Percentiles rank a stretch among this genome's conserved stretches.
Evolutionary conservation across 2,329 filamentous ascomycete genomes (phyloP).

Genomic region (Fusarium nematophilum): DNA sequence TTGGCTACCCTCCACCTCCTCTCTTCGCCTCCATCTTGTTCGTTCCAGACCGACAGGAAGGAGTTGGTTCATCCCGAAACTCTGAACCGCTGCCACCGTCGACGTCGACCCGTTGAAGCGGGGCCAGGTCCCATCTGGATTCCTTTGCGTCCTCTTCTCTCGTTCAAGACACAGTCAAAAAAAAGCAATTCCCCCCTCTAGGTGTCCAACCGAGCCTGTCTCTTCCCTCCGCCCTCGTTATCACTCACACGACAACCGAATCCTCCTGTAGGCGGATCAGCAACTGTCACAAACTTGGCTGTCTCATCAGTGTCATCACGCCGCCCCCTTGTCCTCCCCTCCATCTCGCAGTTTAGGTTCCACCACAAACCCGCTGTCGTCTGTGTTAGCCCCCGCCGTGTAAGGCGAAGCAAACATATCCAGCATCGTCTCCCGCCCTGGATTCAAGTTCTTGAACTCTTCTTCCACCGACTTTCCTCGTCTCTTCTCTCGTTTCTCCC

Average conservation of each 20-base stretch:
- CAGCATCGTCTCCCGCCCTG: constrained; percentile 33
- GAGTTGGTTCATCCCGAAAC: constrained; percentile 9
- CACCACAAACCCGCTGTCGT: constrained; percentile 42
- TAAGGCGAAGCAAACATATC: constrained; percentile 46
- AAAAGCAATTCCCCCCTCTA: constrained; percentile 28
- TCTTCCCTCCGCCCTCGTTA: constrained; percentile 3
- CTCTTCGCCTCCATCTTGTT: neutral
- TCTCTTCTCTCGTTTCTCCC: constrained; percentile 5
- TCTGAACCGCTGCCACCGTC: constrained; percentile 1
- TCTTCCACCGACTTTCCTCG: constrained; percentile 5
- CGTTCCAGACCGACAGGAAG: neutral
- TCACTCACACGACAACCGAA: constrained; percentile 1
- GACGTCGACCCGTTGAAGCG: constrained; percentile 30
- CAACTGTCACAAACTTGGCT: constrained; percentile 29
- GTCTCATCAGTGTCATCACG: constrained; percentile 37
- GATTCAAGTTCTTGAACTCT: constrained; percentile 23
- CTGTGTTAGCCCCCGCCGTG: constrained; percentile 40
- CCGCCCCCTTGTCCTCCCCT: constrained; percentile 42
- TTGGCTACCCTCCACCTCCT: too few species aligned
- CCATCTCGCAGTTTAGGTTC: constrained; percentile 37
- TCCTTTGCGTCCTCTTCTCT: constrained; percentile 17
- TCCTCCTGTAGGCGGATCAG: constrained; percentile 2
- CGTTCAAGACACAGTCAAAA: neutral
- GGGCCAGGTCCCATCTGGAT: constrained; percentile 23
- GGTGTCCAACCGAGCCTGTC: neutral